A percentile compares a stretch with the other conserved stretches of the same genome.
phyloP scores from a whole-genome alignment of 2,329 filamentous ascomycete genomes.

The Fusarium palustre region DNA sequence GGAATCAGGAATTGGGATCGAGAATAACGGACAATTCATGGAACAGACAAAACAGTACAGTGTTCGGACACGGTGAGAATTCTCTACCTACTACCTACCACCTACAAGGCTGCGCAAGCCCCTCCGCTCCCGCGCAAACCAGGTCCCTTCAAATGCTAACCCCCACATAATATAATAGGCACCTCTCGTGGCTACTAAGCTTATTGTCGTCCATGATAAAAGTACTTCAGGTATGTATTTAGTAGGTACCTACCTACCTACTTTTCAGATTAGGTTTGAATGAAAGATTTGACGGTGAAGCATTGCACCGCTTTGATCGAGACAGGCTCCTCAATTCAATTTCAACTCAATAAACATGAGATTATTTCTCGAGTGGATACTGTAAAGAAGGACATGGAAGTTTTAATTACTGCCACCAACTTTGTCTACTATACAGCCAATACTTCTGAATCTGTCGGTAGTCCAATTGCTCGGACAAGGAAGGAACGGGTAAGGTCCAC shows the following conservation, averaged over 20 bases:
- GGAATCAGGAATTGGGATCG: constrained; percentile 14
- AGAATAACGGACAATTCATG: constrained; percentile 1
- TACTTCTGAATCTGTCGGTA: constrained; percentile 22
- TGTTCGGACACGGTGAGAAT: neutral
- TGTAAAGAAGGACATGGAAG: neutral
- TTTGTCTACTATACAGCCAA: neutral
- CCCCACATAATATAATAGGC: constrained; percentile 27
- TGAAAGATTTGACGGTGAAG: neutral
- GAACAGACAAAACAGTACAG: constrained; percentile 17
- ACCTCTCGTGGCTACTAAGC: constrained; percentile 31
- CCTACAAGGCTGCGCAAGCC: constrained; percentile 37
- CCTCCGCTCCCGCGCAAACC: constrained; percentile 38
- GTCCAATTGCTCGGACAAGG: constrained; percentile 23
- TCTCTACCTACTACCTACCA: constrained; percentile 3
- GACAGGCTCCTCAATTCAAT: neutral
- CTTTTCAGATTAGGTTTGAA: neutral
- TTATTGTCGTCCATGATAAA: constrained; percentile 19
- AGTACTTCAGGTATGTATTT: neutral
- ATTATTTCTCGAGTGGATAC: constrained; percentile 10
- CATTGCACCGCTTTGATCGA: neutral
- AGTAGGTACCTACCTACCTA: too few species aligned
- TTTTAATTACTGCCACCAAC: constrained; percentile 14
- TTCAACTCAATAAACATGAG: neutral
- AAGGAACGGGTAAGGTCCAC: constrained; percentile 29
- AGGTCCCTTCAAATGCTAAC: constrained; percentile 30